Conservation (phyloP, 495 filamentous ascomycete genomes). For the Podospora comata region DNA sequence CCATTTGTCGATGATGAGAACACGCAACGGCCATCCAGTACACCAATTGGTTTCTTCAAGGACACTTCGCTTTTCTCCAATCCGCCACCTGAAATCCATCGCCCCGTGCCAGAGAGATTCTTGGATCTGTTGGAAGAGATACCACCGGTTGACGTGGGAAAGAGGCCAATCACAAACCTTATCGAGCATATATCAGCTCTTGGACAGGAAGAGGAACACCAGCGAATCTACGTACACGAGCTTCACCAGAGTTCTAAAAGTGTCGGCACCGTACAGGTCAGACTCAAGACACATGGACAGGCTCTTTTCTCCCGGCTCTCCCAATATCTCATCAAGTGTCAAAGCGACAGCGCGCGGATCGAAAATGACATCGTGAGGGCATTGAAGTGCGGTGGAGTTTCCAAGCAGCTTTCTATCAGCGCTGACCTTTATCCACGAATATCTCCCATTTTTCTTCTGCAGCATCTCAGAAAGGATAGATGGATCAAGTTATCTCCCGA, state of each 20-base stretch:
- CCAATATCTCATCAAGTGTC: slow-evolving; percentile 4
- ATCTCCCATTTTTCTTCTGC: slow-evolving; percentile 37
- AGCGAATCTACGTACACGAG: slow-evolving; percentile 5
- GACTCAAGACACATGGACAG: neutral
- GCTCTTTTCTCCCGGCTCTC: neutral
- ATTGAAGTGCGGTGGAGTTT: neutral
- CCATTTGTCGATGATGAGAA: neutral
- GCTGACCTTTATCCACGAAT: slow-evolving; percentile 27
- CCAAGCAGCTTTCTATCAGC: neutral
- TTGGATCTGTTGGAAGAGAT: neutral
- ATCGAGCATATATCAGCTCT: slow-evolving; percentile 4
- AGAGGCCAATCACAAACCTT: neutral
- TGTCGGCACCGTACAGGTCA: neutral
- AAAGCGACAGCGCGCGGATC: neutral
- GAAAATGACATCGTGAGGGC: neutral
- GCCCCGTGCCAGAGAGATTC: slow-evolving; percentile 8
- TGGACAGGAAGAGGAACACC: neutral
- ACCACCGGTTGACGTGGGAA: neutral
- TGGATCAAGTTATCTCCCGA: slow-evolving; percentile 22
- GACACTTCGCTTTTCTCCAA: slow-evolving; percentile 1
- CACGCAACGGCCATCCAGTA: neutral
- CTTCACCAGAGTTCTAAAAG: slow-evolving; percentile 7
- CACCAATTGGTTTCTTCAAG: neutral
- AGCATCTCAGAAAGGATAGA: slow-evolving; percentile 31
- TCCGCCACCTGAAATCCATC: slow-evolving; percentile 5